These are phyloP conservation scores for Emmonsia crescens DNA, from an alignment of 2,329 filamentous ascomycete genomes.

Conservation along the genomic window DNA sequence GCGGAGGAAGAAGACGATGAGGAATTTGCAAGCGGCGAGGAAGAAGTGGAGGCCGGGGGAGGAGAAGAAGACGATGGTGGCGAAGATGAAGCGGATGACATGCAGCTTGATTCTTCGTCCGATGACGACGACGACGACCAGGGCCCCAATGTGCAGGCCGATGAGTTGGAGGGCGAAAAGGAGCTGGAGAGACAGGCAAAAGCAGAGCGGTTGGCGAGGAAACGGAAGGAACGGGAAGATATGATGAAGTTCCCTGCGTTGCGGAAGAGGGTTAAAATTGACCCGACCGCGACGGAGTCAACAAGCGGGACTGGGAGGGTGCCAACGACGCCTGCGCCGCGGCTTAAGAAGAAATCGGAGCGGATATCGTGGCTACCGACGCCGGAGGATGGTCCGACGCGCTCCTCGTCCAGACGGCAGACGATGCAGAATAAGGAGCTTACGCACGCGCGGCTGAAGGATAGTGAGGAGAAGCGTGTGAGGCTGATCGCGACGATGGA, in stretches of 20 bases:
- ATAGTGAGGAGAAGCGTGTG: conserved; percentile 38
- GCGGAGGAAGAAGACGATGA: conserved; percentile 59
- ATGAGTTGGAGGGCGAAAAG: conserved; percentile 77
- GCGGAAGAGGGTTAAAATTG: conserved; percentile 64
- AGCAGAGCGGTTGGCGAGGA: conserved; percentile 58
- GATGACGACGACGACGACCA: conserved; percentile 74
- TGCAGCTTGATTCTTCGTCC: conserved; percentile 75
- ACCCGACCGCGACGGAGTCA: conserved; percentile 16
- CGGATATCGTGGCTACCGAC: conserved; percentile 59
- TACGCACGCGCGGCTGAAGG: conserved; percentile 38
- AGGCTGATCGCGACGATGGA: conserved; percentile 47
- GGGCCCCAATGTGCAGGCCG: conserved; percentile 40
- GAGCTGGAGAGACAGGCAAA: conserved; percentile 70
- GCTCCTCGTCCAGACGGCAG: conserved; percentile 52
- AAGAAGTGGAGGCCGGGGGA: conserved; percentile 47
- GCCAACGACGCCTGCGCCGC: conserved; percentile 27
- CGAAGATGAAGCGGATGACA: conserved; percentile 55
- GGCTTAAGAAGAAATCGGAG: conserved; percentile 59
- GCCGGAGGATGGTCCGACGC: conserved; percentile 48
- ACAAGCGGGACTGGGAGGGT: conserved; percentile 13
- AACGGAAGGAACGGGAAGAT: conserved; percentile 68
- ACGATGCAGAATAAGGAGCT: conserved; percentile 56
- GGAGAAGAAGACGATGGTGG: conserved; percentile 33
- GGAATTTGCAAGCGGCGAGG: conserved; percentile 32
- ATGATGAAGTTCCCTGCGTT: conserved; percentile 47